These are phyloP conservation scores for Berkeleyomyces rouxiae DNA, from an alignment of 2,329 filamentous ascomycete genomes.

Conservation along the genomic window DNA sequence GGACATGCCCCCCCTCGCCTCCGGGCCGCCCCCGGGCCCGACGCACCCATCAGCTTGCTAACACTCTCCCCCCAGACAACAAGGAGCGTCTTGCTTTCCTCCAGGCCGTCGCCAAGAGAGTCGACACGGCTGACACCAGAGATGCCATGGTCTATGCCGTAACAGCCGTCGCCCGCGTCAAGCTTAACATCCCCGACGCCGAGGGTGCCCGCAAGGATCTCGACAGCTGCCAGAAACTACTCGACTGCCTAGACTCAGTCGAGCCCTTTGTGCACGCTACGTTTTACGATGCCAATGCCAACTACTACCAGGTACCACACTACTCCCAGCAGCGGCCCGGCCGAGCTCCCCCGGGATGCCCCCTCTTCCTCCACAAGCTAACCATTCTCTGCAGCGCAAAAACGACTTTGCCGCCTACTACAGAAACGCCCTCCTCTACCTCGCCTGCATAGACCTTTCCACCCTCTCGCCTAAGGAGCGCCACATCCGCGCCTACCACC, in stretches of 20 bases:
- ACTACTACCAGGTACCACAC: constrained; percentile 61
- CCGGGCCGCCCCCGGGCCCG: too few relatives aligned
- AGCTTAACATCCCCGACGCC: constrained; percentile 62
- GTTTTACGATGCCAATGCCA: constrained; percentile 89
- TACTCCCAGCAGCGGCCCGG: not conserved
- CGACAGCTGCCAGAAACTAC: constrained; percentile 69
- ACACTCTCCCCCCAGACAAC: constrained; percentile 45
- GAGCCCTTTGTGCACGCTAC: constrained; percentile 90
- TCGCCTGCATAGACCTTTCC: constrained; percentile 80
- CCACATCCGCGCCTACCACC: constrained; percentile 72
- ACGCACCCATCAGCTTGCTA: not conserved
- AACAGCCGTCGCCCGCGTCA: constrained; percentile 75
- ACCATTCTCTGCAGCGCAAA: constrained; percentile 35
- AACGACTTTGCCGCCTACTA: constrained; percentile 93
- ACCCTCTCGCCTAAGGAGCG: constrained; percentile 60
- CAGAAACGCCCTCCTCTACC: constrained; percentile 91
- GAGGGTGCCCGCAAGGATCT: constrained; percentile 76
- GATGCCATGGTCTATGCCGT: constrained; percentile 91
- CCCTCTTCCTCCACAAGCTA: constrained; percentile 14
- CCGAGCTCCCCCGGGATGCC: not conserved
- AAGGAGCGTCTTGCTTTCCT: constrained; percentile 76
- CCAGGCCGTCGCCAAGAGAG: constrained; percentile 65
- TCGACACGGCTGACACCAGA: constrained; percentile 82
- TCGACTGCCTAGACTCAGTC: constrained; percentile 86
- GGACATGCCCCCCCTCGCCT: not conserved